Conservation (phyloP, 164 flowering plant species). For the grape (Vitis vinifera) region DNA sequence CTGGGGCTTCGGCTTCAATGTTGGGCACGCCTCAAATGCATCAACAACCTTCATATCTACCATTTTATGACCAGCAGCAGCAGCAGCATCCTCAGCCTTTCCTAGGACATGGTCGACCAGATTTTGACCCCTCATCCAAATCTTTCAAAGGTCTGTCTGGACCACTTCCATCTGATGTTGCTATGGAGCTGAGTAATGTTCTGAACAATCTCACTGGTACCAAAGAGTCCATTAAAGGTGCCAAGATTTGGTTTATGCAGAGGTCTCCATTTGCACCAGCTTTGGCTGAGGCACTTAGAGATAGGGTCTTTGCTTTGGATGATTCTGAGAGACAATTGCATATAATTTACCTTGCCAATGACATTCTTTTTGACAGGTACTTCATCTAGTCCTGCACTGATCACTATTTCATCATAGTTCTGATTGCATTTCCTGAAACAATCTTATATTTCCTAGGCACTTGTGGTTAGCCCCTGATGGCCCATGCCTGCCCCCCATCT, state of each 20-base stretch:
- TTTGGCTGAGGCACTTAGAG: constrained; percentile 85
- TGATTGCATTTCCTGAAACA: background rate
- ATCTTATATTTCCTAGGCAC: background rate
- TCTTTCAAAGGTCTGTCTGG: constrained; percentile 77
- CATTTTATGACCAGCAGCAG: constrained; percentile 74
- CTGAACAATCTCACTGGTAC: constrained; percentile 86
- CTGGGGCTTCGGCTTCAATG: constrained; percentile 33
- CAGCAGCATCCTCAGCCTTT: constrained; percentile 63
- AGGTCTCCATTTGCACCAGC: constrained; percentile 91
- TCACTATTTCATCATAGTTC: background rate
- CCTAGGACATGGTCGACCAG: constrained; percentile 57
- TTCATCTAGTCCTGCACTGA: background rate
- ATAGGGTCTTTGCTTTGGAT: constrained; percentile 64
- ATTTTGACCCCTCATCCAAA: constrained; percentile 61
- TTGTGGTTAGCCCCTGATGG: no score
- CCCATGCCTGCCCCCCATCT: background rate
- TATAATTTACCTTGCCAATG: constrained; percentile 87
- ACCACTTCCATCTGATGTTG: constrained; percentile 92
- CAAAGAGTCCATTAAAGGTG: constrained; percentile 94
- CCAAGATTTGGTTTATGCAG: constrained; percentile 98
- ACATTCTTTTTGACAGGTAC: constrained; percentile 97
- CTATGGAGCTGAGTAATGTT: constrained; percentile 68
- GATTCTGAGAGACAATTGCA: constrained; percentile 94
- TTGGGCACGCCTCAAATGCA: constrained; percentile 58
- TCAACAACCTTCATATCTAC: constrained; percentile 76